phyloP scores from a whole-genome alignment of 2,329 filamentous ascomycete species.

The Leptoxyphium fumago region DNA sequence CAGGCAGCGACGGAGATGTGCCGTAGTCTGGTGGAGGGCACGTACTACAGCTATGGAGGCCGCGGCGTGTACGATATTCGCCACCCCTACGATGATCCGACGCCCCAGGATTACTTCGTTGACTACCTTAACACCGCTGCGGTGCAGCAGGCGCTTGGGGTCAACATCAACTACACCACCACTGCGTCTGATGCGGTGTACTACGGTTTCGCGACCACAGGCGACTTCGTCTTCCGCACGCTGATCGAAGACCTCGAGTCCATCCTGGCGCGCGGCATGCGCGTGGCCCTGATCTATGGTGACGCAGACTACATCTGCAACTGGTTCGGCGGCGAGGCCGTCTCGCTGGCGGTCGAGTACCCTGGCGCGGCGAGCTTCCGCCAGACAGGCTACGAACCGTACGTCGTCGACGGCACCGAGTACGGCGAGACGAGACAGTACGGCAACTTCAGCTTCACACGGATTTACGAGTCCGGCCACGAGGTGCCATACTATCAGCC shows the following conservation, averaged over 20 bases:
- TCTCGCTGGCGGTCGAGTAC: conserved; percentile 24
- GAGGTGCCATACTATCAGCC: conserved; percentile 20
- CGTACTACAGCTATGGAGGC: conserved; percentile 39
- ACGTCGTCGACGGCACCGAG: conserved; percentile 22
- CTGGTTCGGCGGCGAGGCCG: conserved; percentile 26
- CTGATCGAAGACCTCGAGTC: conserved; percentile 30
- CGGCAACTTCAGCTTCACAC: conserved; percentile 28
- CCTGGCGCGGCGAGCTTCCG: conserved; percentile 18
- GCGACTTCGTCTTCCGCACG: conserved; percentile 49
- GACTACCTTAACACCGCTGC: conserved; percentile 49
- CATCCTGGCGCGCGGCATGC: conserved; percentile 26
- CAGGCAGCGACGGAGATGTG: conserved; percentile 41
- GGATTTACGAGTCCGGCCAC: conserved; percentile 25
- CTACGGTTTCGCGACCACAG: conserved; percentile 36
- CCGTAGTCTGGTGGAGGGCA: conserved; percentile 40
- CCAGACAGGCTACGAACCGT: conserved; percentile 17
- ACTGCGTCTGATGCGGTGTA: conserved; percentile 12
- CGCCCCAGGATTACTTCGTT: conserved; percentile 45
- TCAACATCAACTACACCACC: conserved; percentile 8
- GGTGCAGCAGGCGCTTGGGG: conserved; percentile 45
- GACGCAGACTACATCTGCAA: conserved; percentile 25
- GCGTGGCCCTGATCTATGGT: conserved; percentile 30
- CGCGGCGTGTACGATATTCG: conserved; percentile 49
- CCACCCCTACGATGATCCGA: conserved; percentile 40
- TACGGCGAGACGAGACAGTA: conserved; percentile 37